Conservation (phyloP, 2,329 filamentous ascomycete genomes). For the Stagonosporopsis tanaceti region DNA sequence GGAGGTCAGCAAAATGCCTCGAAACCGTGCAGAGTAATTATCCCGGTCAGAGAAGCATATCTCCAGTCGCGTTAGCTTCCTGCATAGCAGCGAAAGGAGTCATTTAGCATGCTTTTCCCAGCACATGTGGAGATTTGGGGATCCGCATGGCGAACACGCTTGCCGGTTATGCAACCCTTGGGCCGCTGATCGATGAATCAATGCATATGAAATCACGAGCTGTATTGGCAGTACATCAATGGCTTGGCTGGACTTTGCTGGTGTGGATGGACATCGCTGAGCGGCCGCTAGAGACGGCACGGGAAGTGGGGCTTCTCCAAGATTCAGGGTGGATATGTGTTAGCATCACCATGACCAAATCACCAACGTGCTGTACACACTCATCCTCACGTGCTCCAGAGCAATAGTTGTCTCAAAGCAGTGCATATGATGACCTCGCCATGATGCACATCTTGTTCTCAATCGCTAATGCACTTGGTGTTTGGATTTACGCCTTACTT, state of each 20-base stretch:
- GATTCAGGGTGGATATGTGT: neutral
- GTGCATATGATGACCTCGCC: neutral
- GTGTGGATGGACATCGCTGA: neutral
- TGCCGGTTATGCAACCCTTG: constrained; percentile 8
- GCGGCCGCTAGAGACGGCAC: constrained; percentile 16
- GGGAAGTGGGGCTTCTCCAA: constrained; percentile 14
- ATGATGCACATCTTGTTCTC: neutral
- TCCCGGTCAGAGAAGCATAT: constrained; percentile 4
- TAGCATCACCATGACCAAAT: neutral
- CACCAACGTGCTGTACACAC: neutral
- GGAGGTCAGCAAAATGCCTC: constrained; percentile 12
- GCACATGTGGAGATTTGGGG: constrained; percentile 11
- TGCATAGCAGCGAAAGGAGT: constrained; percentile 36
- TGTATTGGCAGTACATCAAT: neutral
- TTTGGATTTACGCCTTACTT: neutral
- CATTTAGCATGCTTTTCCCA: constrained; percentile 29
- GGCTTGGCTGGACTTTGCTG: neutral
- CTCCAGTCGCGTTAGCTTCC: constrained; percentile 25
- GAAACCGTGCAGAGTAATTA: constrained; percentile 21
- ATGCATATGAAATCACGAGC: constrained; percentile 2
- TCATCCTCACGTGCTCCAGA: neutral
- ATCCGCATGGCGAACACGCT: constrained; percentile 1
- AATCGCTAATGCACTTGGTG: neutral
- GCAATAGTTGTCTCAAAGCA: neutral
- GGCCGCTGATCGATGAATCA: constrained; percentile 12